Base-by-base conservation (phyloP, 2,329 filamentous ascomycete species). In the Hypoxylon sp. region DNA sequence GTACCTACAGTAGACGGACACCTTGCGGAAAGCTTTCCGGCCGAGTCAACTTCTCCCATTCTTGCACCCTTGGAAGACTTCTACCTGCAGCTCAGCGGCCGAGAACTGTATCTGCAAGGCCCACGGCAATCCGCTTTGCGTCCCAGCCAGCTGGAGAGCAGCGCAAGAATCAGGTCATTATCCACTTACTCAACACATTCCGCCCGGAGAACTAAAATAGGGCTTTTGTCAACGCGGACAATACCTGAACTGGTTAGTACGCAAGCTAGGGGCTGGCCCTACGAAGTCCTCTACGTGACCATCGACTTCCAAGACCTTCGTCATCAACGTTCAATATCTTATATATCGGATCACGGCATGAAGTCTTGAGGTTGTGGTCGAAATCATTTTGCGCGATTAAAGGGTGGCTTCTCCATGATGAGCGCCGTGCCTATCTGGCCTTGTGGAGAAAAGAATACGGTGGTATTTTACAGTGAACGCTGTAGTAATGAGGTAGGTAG, bases 161-260 rank as follows among this genome's bases (percentile, higher is more conserved):
- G 18, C 30, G 59, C 51, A 54, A 57, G 38, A 68, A 66, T 68
- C 62, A 66, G 55, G 51, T 51, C 48, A 63, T 60, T 61, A 65
- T 65, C 65, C 65, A 68, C 55, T 38, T 54, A 28, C 52, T 53
- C 46, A 54, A n/a, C n/a, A n/a, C n/a, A n/a, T n/a, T 26, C 24
- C 6, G 24, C 24, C 36, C 46, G 45, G 50, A 59, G 54, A 22
- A 59, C 54, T 68, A 62, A 44, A 65, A 52, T 57, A 46, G 58
- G 58, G 45, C 12, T 51, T 65, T 50, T 52, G 24, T 55, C 42
- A n/a, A 32, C 45, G 30, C 53, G 53, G 53, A 51, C 44, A 62
- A 68, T 59, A 33, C 65, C 62, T 18, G 18, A 61, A 59, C 20
- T 11, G 52, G 57, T 53, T 62, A 62, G 40, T 20, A 60, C 28